A percentile compares a stretch with the other conserved stretches of the same genome.
Conservation (phyloP, 2,329 filamentous ascomycete genomes). For the Chrysoporthe puriensis region DNA sequence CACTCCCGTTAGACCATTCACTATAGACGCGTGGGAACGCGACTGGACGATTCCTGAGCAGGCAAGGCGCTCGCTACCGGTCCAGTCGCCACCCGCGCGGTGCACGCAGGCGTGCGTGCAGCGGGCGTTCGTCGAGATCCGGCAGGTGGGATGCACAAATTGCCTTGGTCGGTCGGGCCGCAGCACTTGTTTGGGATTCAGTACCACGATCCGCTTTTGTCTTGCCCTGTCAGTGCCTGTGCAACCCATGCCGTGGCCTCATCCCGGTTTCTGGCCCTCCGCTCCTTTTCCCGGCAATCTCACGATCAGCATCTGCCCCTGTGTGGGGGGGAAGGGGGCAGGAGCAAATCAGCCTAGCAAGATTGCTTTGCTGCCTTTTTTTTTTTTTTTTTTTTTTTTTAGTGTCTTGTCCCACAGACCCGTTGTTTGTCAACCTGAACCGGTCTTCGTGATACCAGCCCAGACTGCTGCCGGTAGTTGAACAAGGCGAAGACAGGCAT, state of each 20-base stretch:
- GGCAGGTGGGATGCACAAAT: constrained; percentile 2
- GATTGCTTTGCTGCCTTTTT: background rate
- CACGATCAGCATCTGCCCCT: background rate
- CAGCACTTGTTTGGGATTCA: background rate
- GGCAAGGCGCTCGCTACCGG: background rate
- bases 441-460: background rate
- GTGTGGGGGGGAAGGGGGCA: background rate
- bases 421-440: background rate
- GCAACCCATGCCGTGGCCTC: background rate
- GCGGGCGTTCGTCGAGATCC: background rate
- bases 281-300: background rate
- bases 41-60: constrained; percentile 2
- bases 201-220: background rate
- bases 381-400: too few species aligned
- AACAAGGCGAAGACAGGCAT: background rate
- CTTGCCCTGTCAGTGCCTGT: background rate
- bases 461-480: background rate
- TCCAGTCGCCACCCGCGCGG: background rate
- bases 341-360: background rate
- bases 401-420: background rate
- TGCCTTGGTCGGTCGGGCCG: background rate
- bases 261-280: background rate
- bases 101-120: background rate
- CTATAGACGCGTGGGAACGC: background rate
- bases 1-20: background rate